Percentiles rank a stretch among this genome's conserved stretches.
These are phyloP conservation scores for Lactarius vividus DNA, from an alignment of 768 basidiomycete genomes.

Conservation along the genomic window DNA sequence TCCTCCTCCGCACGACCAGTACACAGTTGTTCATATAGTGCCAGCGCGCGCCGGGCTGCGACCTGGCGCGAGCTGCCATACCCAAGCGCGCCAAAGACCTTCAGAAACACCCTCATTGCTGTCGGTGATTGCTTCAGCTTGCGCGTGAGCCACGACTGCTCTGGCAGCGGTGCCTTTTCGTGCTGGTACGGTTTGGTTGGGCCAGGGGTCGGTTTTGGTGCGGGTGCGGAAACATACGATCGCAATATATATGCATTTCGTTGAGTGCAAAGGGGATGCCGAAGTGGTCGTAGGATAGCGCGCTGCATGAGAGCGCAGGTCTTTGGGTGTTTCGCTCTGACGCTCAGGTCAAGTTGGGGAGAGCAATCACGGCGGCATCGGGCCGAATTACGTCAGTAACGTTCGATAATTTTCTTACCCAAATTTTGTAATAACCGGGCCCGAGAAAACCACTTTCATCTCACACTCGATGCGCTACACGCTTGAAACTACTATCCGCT, in stretches of 20 bases:
- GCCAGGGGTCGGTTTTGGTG: constrained; percentile 12
- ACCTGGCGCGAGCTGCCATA: constrained; percentile 24
- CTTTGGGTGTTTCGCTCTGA: background rate
- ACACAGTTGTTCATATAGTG: constrained; percentile 25
- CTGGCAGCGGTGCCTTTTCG: constrained; percentile 16
- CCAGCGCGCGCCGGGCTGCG: constrained; percentile 25
- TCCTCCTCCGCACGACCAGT: constrained; percentile 26
- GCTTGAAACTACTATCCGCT: too few relatives aligned
- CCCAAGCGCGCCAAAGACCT: constrained; percentile 24
- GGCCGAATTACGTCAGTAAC: background rate
- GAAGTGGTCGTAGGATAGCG: constrained; percentile 6
- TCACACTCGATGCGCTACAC: too few relatives aligned
- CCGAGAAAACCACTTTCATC: too few relatives aligned
- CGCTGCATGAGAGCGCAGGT: constrained; percentile 14
- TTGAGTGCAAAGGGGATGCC: constrained; percentile 3
- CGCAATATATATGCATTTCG: background rate
- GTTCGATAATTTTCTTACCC: too few relatives aligned
- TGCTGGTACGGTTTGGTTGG: constrained; percentile 26
- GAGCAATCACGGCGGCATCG: background rate
- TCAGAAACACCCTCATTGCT: constrained; percentile 24
- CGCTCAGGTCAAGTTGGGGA: too few relatives aligned
- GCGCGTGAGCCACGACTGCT: constrained; percentile 28
- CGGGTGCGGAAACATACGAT: background rate
- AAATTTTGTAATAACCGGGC: too few relatives aligned
- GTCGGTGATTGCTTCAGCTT: constrained; percentile 24